Evolutionary conservation across 768 basidiomycete genomes (phyloP), one percentile per base, ranked within the genome.

Genomic region (Lepiota brunneoincarnata): DNA sequence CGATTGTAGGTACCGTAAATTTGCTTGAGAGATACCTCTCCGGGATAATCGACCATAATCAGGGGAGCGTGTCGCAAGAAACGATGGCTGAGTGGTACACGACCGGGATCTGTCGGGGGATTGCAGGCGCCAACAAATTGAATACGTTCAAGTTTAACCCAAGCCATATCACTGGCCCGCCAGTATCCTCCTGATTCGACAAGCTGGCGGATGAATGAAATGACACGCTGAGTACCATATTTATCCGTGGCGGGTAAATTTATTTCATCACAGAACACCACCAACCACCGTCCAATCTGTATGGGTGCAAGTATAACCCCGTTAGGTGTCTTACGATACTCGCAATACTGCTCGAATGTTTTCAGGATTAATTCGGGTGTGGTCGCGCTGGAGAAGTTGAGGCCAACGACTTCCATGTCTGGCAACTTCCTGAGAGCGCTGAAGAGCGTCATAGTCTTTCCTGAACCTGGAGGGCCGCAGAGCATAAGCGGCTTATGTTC

Each of bases 231-330:
- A 4, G 97, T 99, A 2, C 97, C 97, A 64, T 99, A 99, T 71
- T 94, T 96, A 77, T 99, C 97, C 7, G 86, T 80, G 14, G 97
- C 93, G 2, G 97, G 97, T 3, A 99, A 75, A 66, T 99, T 99
- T 77, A 99, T 98, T 70, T 99, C 97, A 67, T 99, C 97, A 68
- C 97, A 99, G 75, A 99, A 99, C n/a, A 99, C 89, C 31, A 99
- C 95, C 45, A 99, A 80, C 97, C 97, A 99, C 42, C 94, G 87
- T 23, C 96, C 96, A 58, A 98, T 93, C 64, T 98, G 94, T 3
- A 88, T 73, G 9, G 97, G 97, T 2, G 97, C 87, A 49, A 99
- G 83, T 43, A 98, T 83, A 43, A 97, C 91, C n/a, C 97, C 97
- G 63, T 94, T 98, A 11, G 97, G 93, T 3, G 97, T 98, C 74